Percentiles rank a stretch among this genome's conserved stretches.
Conservation (phyloP, 2,329 filamentous ascomycete species). For the Fusarium foetens region DNA sequence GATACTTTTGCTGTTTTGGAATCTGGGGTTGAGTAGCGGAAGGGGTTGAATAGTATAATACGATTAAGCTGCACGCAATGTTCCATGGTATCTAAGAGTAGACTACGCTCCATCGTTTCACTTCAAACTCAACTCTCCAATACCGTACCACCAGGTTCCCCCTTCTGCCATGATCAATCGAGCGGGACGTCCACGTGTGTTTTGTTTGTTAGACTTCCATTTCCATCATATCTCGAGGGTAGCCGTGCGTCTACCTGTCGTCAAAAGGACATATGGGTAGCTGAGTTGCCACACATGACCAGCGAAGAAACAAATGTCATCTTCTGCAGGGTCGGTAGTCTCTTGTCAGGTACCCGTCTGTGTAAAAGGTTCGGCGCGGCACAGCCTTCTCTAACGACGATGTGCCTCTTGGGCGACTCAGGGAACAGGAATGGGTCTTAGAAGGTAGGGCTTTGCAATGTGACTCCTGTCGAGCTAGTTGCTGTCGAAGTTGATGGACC, state of each 20-base stretch:
- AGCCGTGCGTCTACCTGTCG: neutral
- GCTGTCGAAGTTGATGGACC: neutral
- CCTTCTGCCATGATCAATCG: neutral
- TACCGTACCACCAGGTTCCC: neutral
- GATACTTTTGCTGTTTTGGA: constrained; percentile 51
- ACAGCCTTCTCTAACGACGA: accelerated
- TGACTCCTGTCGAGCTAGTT: neutral
- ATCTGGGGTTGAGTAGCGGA: constrained; percentile 22
- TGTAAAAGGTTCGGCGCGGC: too few relatives aligned
- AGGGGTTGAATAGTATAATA: too few relatives aligned
- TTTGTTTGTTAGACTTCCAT: too few relatives aligned
- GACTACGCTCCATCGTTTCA: too few relatives aligned
- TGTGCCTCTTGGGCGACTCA: accelerated
- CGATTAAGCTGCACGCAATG: accelerated
- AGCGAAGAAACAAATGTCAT: neutral
- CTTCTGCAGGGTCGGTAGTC: too few relatives aligned
- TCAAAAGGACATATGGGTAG: neutral
- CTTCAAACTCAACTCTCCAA: neutral
- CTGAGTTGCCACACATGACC: neutral
- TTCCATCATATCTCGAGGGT: accelerated
- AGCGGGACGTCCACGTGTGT: accelerated
- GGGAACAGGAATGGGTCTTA: accelerated
- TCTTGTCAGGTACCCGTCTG: neutral
- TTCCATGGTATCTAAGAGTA: neutral
- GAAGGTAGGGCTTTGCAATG: neutral